phyloP scores from a whole-genome alignment of 2,329 filamentous ascomycete species.

The Acephala macrosclerotiorum region DNA sequence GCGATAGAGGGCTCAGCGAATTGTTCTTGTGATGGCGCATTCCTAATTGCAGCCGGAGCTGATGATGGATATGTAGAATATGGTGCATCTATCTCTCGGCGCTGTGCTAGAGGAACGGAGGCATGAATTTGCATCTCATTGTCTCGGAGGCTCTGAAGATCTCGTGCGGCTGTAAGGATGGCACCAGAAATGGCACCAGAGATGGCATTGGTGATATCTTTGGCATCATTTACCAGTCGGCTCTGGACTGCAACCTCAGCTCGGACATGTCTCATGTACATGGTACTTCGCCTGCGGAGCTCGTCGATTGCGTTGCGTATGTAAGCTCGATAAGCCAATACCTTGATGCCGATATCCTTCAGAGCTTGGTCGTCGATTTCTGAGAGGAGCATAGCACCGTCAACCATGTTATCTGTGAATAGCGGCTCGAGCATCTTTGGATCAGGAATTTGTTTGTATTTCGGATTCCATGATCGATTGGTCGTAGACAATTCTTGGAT shows the following conservation, averaged over 20 bases:
- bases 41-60: too few relatives aligned
- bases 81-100: neutral
- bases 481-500: conserved; percentile 69
- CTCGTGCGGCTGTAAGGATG: neutral
- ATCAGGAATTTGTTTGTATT: conserved; percentile 47
- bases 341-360: conserved; percentile 38
- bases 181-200: neutral
- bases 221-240: neutral
- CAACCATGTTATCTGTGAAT: conserved; percentile 67
- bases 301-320: conserved; percentile 64
- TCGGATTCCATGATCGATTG: conserved; percentile 55
- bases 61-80: neutral
- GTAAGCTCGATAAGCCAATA: conserved; percentile 34
- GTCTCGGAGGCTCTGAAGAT: neutral
- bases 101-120: neutral
- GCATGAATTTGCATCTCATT: neutral
- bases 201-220: too few relatives aligned
- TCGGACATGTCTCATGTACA: neutral
- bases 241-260: neutral
- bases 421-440: conserved; percentile 57
- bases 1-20: neutral
- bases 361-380: conserved; percentile 35
- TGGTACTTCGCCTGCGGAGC: conserved; percentile 59
- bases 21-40: neutral
- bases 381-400: conserved; percentile 36